Evolutionary conservation across 805 yeast genomes (phyloP).

Genomic region (Diddensiella santjacobensis): DNA sequence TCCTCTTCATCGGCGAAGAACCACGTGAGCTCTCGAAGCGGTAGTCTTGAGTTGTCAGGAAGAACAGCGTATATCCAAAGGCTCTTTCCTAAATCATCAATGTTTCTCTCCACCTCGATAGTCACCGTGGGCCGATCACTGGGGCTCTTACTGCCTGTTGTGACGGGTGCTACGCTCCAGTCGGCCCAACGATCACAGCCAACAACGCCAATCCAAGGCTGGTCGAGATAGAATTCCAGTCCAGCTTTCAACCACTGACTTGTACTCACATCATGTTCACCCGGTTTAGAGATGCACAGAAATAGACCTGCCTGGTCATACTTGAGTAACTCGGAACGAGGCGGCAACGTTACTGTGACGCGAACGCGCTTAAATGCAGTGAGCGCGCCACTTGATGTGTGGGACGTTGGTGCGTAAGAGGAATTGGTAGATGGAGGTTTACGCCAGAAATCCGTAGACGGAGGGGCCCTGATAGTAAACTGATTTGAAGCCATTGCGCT

Average conservation of each 20-base stretch:
- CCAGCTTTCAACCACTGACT: conserved; percentile 5
- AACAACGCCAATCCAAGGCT: conserved; percentile 6
- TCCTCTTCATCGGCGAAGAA: conserved; percentile 2
- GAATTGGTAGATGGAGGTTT: conserved; percentile 1
- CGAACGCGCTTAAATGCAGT: background rate
- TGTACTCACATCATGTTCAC: background rate
- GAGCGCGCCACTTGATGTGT: background rate
- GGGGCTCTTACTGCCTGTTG: background rate
- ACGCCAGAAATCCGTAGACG: conserved; percentile 4
- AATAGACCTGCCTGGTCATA: conserved; percentile 5
- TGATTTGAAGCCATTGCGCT: too few species aligned
- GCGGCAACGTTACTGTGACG: background rate
- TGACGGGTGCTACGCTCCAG: conserved; percentile 2
- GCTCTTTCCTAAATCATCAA: background rate
- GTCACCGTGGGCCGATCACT: conserved; percentile 1
- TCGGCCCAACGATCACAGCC: conserved; percentile 7
- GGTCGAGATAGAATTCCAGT: conserved; percentile 2
- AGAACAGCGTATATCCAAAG: conserved; percentile 2
- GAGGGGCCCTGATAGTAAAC: conserved; percentile 3
- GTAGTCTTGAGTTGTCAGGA: background rate
- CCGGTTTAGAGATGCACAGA: conserved; percentile 1
- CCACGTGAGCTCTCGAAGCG: conserved; percentile 4
- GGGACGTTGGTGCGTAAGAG: conserved; percentile 5
- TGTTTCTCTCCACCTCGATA: background rate
- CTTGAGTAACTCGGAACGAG: conserved; percentile 1